Base-by-base conservation (phyloP, 1,139 yeast genomes). In the Blastobotrys indianensis region DNA sequence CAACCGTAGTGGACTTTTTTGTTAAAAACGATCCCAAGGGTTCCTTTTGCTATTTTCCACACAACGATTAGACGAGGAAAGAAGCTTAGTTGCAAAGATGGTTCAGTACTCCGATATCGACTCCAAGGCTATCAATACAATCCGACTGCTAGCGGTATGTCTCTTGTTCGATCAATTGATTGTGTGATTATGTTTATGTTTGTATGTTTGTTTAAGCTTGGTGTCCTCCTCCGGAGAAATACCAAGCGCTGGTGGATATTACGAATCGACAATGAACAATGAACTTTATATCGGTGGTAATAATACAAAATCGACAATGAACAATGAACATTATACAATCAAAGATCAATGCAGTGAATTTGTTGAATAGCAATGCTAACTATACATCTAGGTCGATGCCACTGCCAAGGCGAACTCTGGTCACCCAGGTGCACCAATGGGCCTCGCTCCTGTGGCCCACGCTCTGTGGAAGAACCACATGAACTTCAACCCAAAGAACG, bases 391-490 rank as follows among this genome's bases (percentile, higher is more conserved):
- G 66, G 90, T 85, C 50, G 99, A 92, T 69, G 82, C 85, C 56
- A 94, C 86, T 53, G 76, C 82, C 51, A 79, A 81, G 67, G 95
- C 97, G 62, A 85, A 92, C 72, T 84, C 96, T 52, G 99, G 99
- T 59, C 99, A 92, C 74, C 99, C 99, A 48, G 98, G 98, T 77
- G 97, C 99, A 47, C 98, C 98, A 61, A 80, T 92, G 79, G 98
- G 97, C 55, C 74, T 92, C 69, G 97, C 99, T 28, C 96, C 95
- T 45, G 77, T 90, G 51, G 85, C 87, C 48, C 88, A 82, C 65
- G 74, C 77, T 46, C 63, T 83, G 55, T 92, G 83, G 81, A 76
- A 80, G 67, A 77, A 82, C 65, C 66, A 63, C 55, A 77, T 90
- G 85, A 82, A 73, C 62, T 80, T 87, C 73, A 87, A 86, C 79